Conservation (phyloP, 2,329 filamentous ascomycete species). For the Verticillium isaacii region DNA sequence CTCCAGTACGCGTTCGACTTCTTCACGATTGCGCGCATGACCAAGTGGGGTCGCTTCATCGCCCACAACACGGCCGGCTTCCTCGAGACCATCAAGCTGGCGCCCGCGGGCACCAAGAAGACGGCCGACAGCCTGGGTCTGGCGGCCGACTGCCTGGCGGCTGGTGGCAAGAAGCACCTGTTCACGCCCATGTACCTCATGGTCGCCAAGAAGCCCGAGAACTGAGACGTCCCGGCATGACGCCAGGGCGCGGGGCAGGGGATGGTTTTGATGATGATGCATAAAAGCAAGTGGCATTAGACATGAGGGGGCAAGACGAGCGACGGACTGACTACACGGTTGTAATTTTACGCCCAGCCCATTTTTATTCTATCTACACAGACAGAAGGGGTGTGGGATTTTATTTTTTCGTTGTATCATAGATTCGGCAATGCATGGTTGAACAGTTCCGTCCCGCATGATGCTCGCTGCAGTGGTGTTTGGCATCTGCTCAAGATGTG, state of each 20-base stretch:
- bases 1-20: conserved; percentile 75
- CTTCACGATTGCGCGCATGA: conserved; percentile 84
- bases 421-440: not conserved
- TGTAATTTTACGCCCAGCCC: not conserved
- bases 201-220: conserved; percentile 76
- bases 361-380: not conserved
- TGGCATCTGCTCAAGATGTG: no score
- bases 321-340: not conserved
- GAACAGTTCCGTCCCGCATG: not conserved
- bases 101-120: conserved; percentile 83
- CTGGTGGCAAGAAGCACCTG: conserved; percentile 81
- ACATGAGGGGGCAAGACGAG: not conserved
- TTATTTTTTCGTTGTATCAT: not conserved
- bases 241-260: not conserved
- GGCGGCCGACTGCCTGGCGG: conserved; percentile 80
- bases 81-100: conserved; percentile 70
- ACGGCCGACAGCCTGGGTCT: conserved; percentile 84
- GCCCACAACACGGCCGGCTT: conserved; percentile 73
- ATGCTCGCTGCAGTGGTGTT: no score
- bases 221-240: not conserved
- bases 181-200: conserved; percentile 99
- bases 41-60: conserved; percentile 69
- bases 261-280: not conserved
- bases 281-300: not conserved
- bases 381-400: not conserved